Conservation (phyloP, 192 early-diverging fungal genomes). For the Gamsiella multidivaricata region DNA sequence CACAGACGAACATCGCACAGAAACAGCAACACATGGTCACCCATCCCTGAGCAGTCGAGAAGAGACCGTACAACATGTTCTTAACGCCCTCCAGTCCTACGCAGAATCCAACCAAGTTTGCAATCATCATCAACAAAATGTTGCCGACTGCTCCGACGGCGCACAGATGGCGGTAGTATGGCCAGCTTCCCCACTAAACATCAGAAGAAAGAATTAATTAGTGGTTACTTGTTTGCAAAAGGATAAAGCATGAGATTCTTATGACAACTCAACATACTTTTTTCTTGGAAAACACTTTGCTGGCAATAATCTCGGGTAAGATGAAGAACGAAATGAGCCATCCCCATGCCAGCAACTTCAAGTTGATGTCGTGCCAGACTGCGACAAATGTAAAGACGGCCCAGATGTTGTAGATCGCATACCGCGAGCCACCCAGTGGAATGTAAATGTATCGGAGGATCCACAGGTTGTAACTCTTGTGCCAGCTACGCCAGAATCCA, state of each 20-base stretch:
- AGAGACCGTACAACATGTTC: conserved; percentile 76
- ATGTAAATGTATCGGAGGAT: conserved; percentile 90
- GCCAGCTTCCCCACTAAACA: conserved; percentile 62
- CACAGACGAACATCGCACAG: conserved; percentile 66
- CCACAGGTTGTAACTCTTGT: conserved; percentile 94
- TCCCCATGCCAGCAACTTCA: conserved; percentile 89
- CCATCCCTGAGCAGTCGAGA: conserved; percentile 63
- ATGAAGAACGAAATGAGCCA: conserved; percentile 91
- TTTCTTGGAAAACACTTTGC: conserved; percentile 61
- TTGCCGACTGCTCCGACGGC: conserved; percentile 85
- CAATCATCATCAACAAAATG: conserved; percentile 95
- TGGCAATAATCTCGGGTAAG: conserved; percentile 83
- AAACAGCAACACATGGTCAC: conserved; percentile 63
- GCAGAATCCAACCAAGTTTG: conserved; percentile 95
- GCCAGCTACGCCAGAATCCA: conserved; percentile 98
- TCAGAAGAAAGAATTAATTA: conserved; percentile 41
- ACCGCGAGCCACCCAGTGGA: conserved; percentile 85
- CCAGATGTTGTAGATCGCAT: conserved; percentile 81
- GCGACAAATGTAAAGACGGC: conserved; percentile 97
- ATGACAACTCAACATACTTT: conserved; percentile 52
- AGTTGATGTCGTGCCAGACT: conserved; percentile 94
- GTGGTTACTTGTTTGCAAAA: not conserved
- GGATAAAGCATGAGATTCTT: not conserved
- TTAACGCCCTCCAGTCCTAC: conserved; percentile 89
- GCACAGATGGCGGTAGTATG: conserved; percentile 82